These are phyloP conservation scores for Aspergillus jensenii DNA, from an alignment of 2,329 filamentous ascomycete species.

Conservation along the genomic window DNA sequence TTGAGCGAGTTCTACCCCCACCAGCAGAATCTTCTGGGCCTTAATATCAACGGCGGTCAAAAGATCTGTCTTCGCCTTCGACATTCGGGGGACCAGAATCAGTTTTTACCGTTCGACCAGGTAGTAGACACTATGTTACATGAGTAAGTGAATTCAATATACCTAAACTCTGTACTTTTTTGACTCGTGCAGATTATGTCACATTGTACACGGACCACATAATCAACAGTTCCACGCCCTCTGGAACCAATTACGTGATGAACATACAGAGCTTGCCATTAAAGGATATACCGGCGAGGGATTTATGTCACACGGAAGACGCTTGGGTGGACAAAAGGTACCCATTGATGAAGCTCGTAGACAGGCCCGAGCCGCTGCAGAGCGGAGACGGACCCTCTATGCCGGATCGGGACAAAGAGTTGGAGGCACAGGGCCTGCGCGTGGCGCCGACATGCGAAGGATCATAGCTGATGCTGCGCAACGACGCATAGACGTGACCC, in stretches of 20 bases:
- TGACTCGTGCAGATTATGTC: conserved; percentile 58
- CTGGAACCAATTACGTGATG: conserved; percentile 86
- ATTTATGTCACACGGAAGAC: conserved; percentile 73
- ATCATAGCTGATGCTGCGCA: conserved; percentile 72
- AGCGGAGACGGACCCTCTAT: conserved; percentile 62
- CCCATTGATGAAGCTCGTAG: conserved; percentile 72
- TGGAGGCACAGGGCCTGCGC: conserved; percentile 60
- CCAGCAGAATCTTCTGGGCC: conserved; percentile 70
- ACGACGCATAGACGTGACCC: conserved; percentile 64
- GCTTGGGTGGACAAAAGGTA: conserved; percentile 67
- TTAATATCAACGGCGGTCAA: conserved; percentile 75
- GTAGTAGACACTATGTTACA: conserved; percentile 91
- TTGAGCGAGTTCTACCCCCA: conserved; percentile 84
- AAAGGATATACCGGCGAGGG: conserved; percentile 92
- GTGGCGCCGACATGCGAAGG: conserved; percentile 67
- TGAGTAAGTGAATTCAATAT: conserved; percentile 53
- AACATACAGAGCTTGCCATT: conserved; percentile 70
- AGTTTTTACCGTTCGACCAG: conserved; percentile 78
- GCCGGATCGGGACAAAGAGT: conserved; percentile 69
- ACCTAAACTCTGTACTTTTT: neutral
- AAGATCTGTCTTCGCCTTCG: conserved; percentile 82
- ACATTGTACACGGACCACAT: conserved; percentile 82
- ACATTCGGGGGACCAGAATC: conserved; percentile 68
- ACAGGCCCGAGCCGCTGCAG: conserved; percentile 70
- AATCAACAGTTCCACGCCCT: conserved; percentile 78